Evolutionary conservation across 495 filamentous ascomycete genomes (phyloP).

Genomic region (Extremus antarcticus): DNA sequence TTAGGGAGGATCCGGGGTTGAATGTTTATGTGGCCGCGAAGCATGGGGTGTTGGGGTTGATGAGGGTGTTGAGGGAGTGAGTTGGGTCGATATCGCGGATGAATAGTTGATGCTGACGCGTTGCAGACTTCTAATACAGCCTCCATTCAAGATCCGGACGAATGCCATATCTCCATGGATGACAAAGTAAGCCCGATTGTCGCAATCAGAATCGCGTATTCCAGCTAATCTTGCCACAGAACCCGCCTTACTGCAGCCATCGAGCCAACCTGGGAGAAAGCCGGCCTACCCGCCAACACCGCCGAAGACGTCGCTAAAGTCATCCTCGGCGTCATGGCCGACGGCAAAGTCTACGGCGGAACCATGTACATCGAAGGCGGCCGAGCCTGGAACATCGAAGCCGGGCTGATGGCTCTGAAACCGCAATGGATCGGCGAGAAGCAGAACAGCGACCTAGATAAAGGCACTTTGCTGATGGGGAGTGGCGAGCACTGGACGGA

Average conservation of each 20-base stretch:
- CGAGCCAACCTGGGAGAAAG: slow-evolving; percentile 33
- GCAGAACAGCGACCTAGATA: slow-evolving; percentile 8
- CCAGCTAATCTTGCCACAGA: slow-evolving; percentile 28
- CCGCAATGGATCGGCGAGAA: slow-evolving; percentile 15
- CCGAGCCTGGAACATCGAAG: slow-evolving; percentile 9
- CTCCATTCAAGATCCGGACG: slow-evolving; percentile 29
- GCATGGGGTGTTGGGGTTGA: slow-evolving; percentile 15
- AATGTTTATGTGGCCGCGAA: slow-evolving; percentile 35
- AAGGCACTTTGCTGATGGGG: slow-evolving; percentile 15
- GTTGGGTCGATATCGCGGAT: slow-evolving; percentile 7
- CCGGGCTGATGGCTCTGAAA: background rate
- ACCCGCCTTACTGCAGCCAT: slow-evolving; percentile 35
- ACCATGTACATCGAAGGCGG: slow-evolving; percentile 9
- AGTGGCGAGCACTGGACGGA: slow-evolving; percentile 14
- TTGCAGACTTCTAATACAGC: slow-evolving; percentile 1
- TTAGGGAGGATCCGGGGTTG: slow-evolving; percentile 38
- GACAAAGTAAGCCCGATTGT: slow-evolving; percentile 27
- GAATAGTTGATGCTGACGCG: background rate
- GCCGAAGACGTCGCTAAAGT: slow-evolving; percentile 35
- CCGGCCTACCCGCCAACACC: slow-evolving; percentile 37
- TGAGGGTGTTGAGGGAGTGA: slow-evolving; percentile 21
- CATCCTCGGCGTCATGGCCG: slow-evolving; percentile 16
- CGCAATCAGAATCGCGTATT: background rate
- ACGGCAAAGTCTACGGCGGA: slow-evolving; percentile 9
- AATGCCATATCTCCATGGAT: slow-evolving; percentile 48